Evolutionary conservation across 768 basidiomycete species (phyloP).

Genomic region (Leccinum arenicola): DNA sequence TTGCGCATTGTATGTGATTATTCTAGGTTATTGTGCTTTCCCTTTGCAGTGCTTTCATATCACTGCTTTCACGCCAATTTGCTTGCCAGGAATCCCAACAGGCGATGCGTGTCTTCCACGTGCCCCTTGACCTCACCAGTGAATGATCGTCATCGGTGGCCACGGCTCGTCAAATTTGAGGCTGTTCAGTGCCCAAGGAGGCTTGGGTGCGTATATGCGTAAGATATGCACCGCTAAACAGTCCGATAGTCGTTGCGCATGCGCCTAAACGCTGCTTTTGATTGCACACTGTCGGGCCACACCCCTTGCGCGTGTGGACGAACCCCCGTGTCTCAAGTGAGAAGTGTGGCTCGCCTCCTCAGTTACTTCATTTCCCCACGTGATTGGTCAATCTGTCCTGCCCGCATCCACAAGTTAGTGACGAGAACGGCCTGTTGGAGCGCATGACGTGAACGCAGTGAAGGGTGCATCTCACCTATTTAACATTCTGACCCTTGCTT

Average conservation of each 20-base stretch:
- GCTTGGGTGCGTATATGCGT: slow-evolving; percentile 17
- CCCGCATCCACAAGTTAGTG: slow-evolving; percentile 32
- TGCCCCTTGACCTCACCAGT: slow-evolving; percentile 8
- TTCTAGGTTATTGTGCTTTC: slow-evolving; percentile 22
- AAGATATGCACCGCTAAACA: slow-evolving; percentile 12
- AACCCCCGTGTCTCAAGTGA: slow-evolving; percentile 20
- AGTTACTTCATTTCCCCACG: slow-evolving; percentile 18
- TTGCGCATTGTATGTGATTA: slow-evolving; percentile 29
- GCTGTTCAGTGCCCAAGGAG: slow-evolving; percentile 13
- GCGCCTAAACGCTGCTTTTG: slow-evolving; percentile 12
- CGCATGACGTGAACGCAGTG: slow-evolving; percentile 45
- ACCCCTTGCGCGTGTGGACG: slow-evolving; percentile 28
- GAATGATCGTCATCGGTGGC: neutral
- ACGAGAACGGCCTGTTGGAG: slow-evolving; percentile 24
- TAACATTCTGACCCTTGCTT: slow-evolving; percentile 32
- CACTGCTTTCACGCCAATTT: slow-evolving; percentile 26
- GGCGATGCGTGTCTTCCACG: slow-evolving; percentile 26
- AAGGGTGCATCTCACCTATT: slow-evolving; percentile 38
- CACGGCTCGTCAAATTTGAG: slow-evolving; percentile 4
- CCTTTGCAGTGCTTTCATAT: slow-evolving; percentile 35
- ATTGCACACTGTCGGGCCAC: slow-evolving; percentile 20
- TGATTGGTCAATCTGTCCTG: slow-evolving; percentile 27
- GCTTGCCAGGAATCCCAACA: slow-evolving; percentile 19
- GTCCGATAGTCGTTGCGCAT: slow-evolving; percentile 7
- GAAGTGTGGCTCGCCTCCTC: slow-evolving; percentile 28